Evolutionary conservation across 352 stramenopile species (phyloP), one percentile per base, ranked within the genome.

Genomic region (Globisporangium sylvaticum): DNA sequence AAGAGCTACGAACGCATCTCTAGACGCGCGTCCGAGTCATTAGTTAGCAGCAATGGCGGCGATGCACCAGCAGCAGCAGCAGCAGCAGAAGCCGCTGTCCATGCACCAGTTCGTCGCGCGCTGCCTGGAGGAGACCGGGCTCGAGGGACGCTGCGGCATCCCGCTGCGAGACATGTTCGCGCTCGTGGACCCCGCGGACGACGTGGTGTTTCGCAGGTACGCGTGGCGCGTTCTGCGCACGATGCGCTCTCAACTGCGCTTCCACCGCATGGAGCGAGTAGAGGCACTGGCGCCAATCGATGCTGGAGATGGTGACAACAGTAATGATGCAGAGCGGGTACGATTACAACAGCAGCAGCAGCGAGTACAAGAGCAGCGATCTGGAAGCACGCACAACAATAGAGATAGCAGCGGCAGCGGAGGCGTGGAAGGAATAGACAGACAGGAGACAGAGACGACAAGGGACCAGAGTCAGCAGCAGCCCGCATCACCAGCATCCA

Each of bases 51-150:
- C 42, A 20, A 72, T 68, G 65, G 37, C 57, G 65, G 60, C 65
- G 18, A 50, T 50, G 42, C 42, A 44, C 12, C 10, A 50, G 5
- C 42, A 50, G 4, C 42, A 44, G 0, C 10, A 50, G 0, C 42
- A 50, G 6, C 42, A 50, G 31, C 73, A 76, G 24, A 10, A 62
- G 42, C 18, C 20, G 10, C 66, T 73, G 58, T 57, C 81, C 55
- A 90, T 94, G 82, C 77, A 80, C 55, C 71, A 80, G 66, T 91
- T 92, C 58, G 69, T 92, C 60, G 84, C 86, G 66, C 79, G 83
- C 52, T 94, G 84, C 61, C 72, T 94, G 53, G 87, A 95, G 68
- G 86, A 92, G 56, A 88, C 92, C 56, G 84, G 81, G 1, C 81
- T 95, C 39, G 84, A 92, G 62, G 87, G 87, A 12, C 82, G 85